Conservation (phyloP, 2,329 filamentous ascomycete genomes). For the Graphium sp. region DNA sequence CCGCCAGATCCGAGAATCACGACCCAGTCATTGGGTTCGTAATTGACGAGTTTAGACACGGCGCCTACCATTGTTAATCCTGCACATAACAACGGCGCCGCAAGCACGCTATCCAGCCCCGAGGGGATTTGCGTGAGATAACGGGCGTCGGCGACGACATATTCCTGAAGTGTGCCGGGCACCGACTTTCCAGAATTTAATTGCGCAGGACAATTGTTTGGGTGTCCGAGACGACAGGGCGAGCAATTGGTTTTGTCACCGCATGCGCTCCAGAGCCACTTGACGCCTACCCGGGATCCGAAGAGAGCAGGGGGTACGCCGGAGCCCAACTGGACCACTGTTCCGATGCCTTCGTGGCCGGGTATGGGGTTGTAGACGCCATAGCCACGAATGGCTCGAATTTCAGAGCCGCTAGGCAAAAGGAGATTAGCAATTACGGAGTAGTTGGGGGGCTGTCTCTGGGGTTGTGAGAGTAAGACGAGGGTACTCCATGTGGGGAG, state of each 20-base stretch:
- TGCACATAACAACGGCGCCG: slow-evolving; percentile 14
- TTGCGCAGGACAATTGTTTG: slow-evolving; percentile 21
- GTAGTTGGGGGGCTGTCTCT: no score
- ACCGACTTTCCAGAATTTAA: slow-evolving; percentile 21
- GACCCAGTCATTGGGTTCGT: slow-evolving; percentile 11
- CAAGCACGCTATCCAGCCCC: slow-evolving; percentile 7
- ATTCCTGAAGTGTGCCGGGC: slow-evolving; percentile 14
- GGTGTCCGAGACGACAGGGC: slow-evolving; percentile 12
- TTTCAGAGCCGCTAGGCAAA: slow-evolving; percentile 14
- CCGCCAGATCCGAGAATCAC: slow-evolving; percentile 14
- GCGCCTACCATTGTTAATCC: slow-evolving; percentile 15
- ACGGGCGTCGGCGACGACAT: slow-evolving; percentile 12
- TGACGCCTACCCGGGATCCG: slow-evolving; percentile 20
- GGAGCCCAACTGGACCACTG: slow-evolving; percentile 12
- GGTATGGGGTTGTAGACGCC: slow-evolving; percentile 11
- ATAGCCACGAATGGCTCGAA: slow-evolving; percentile 13
- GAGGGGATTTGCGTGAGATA: slow-evolving; percentile 12
- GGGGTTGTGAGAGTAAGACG: no score
- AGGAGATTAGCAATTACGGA: no score
- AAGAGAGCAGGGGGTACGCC: slow-evolving; percentile 11
- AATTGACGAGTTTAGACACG: slow-evolving; percentile 6
- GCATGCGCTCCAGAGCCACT: slow-evolving; percentile 26
- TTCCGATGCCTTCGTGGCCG: slow-evolving; percentile 15
- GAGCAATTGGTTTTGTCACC: slow-evolving; percentile 17
- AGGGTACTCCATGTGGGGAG: no score